Base-by-base conservation (phyloP, 2,329 filamentous ascomycete species). In the Atkinsonella texensis region DNA sequence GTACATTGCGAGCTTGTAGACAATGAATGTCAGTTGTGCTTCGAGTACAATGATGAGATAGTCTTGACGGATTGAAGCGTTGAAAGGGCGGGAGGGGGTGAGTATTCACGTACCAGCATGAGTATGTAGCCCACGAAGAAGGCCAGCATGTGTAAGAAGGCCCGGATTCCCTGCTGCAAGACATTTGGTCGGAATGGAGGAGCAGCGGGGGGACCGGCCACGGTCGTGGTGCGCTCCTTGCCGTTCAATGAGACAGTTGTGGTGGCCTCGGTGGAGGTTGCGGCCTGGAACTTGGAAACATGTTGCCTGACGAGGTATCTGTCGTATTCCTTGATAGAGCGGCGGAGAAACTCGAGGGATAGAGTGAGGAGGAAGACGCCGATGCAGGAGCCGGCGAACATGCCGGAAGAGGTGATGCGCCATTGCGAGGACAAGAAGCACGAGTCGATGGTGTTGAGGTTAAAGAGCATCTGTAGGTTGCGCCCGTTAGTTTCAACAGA, bases 311-410 rank as follows among this genome's bases (percentile, higher is more conserved):
- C 61, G 32, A 89, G 74, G 59, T 77, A 78, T 28, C 77, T 73
- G 64, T 93, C 87, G 65, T 84, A 91, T 64, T 89, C 85, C 58
- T 85, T 83, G 57, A 78, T 75, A 23, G 76, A 59, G 32, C 87
- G 83, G 48, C 88, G 84, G 20, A 93, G 74, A 52, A 83, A 70
- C 62, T 93, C 87, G 58, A 93, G 82, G 6, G 69, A 61, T 49
- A 91, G 75, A 58, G 86, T 84, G 50, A 94, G 80, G n/a, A 84
- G 70, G 55, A 89, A 73, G 38, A 89, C 81, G 54, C 85, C 87
- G 61, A 94, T 83, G 69, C 87, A 93, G 49, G 83, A 85, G 20
- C 84, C 87, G 46, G 84, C 87, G 63, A 94, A 91, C 76, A 84
- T 84, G 64, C 77, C 82, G 2, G 66, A 69, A 23, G 82, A 84